Evolutionary conservation across 2,329 filamentous ascomycete genomes (phyloP).

Genomic region (Cordyceps javanica): DNA sequence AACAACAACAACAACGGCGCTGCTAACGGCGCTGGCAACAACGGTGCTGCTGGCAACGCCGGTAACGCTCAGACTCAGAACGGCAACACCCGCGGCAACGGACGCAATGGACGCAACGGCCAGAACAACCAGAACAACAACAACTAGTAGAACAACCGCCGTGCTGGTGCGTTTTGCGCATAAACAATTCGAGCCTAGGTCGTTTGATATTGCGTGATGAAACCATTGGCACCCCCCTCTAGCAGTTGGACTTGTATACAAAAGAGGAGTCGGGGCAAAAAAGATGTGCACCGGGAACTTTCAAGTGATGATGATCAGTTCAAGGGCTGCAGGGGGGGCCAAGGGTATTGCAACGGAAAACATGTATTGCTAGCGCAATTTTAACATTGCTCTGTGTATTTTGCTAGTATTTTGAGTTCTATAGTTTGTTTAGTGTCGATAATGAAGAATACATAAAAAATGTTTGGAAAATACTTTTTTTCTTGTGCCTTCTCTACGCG

Average conservation of each 20-base stretch:
- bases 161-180: conserved; percentile 16
- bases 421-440: neutral
- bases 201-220: neutral
- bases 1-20: neutral
- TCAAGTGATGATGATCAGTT: neutral
- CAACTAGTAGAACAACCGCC: conserved; percentile 12
- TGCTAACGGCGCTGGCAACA: neutral
- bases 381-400: neutral
- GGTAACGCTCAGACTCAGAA: neutral
- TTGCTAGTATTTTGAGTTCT: neutral
- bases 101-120: conserved; percentile 2
- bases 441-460: neutral
- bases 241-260: neutral
- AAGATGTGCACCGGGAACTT: neutral
- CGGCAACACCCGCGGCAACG: conserved; percentile 7
- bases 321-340: neutral
- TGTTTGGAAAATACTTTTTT: neutral
- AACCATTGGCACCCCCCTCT: neutral
- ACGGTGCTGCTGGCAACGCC: neutral
- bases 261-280: neutral
- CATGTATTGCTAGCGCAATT: neutral
- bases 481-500: neutral
- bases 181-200: conserved; percentile 1
- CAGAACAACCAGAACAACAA: neutral
- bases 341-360: neutral